Conservation (phyloP, 768 basidiomycete genomes). For the Calocera cornea region DNA sequence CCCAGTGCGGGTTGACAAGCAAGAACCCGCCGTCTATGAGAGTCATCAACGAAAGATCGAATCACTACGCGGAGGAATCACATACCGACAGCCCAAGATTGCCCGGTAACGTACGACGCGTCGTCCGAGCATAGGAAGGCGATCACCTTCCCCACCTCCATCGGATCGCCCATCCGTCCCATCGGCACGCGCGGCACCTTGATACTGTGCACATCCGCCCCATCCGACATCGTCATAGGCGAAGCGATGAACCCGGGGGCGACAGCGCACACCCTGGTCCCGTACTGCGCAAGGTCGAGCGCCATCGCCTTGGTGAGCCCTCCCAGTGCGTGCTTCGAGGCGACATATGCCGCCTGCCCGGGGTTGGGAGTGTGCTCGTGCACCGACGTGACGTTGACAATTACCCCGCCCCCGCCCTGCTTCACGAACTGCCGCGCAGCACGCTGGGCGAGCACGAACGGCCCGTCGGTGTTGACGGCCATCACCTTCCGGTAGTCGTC, state of each 20-base stretch:
- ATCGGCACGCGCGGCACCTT: neutral
- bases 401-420: neutral
- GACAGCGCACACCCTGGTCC: constrained; percentile 7
- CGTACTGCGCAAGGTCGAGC: constrained; percentile 6
- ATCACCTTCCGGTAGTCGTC: neutral
- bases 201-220: neutral
- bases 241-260: constrained; percentile 10
- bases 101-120: constrained; percentile 9
- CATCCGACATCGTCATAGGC: neutral
- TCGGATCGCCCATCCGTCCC: constrained; percentile 6
- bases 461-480: constrained; percentile 3
- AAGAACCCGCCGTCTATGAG: neutral
- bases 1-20: neutral
- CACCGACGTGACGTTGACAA: constrained; percentile 6
- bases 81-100: neutral
- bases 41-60: neutral
- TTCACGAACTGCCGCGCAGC: neutral
- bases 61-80: neutral
- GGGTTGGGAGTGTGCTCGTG: neutral
- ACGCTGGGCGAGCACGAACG: constrained; percentile 4
- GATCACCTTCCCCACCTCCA: constrained; percentile 9
- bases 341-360: neutral
- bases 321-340: constrained; percentile 7
- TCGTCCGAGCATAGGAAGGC: constrained; percentile 12
- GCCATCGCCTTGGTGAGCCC: constrained; percentile 8